phyloP scores from a whole-genome alignment of 164 flowering plant species.

The Chimonanthus praecox region DNA sequence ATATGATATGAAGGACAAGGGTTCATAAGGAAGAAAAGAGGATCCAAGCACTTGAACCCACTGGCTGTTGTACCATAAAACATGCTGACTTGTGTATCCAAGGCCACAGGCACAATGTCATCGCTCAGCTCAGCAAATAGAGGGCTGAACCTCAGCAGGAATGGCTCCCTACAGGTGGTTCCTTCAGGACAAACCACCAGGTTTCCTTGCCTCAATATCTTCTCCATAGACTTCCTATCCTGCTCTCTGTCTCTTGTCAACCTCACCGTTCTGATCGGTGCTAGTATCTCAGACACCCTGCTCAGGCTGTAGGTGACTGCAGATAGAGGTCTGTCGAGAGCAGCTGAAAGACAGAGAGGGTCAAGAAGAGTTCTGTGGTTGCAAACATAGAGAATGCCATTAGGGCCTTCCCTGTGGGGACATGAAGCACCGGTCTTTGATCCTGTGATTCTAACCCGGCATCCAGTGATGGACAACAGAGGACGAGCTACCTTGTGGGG shows the following conservation, averaged over 20 bases:
- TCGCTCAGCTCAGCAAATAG: constrained; percentile 35
- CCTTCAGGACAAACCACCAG: constrained; percentile 43
- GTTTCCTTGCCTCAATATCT: constrained; percentile 26
- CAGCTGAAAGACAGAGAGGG: constrained; percentile 26
- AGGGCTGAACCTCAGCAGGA: constrained; percentile 36
- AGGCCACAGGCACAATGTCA: constrained; percentile 34
- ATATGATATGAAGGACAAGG: constrained; percentile 24
- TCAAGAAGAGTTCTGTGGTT: constrained; percentile 54
- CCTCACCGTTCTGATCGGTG: constrained; percentile 31
- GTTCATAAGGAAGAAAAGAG: constrained; percentile 34
- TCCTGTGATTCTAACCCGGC: constrained; percentile 7
- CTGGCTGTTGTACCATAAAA: constrained; percentile 38
- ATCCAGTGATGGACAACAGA: constrained; percentile 22
- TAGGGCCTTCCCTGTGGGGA: constrained; percentile 4
- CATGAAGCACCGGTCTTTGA: neutral
- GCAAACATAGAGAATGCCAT: constrained; percentile 45
- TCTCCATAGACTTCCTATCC: constrained; percentile 26
- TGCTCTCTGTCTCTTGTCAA: constrained; percentile 26
- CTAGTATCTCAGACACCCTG: constrained; percentile 20
- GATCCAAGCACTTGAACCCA: constrained; percentile 37
- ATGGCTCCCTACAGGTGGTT: constrained; percentile 44
- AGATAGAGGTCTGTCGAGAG: constrained; percentile 16
- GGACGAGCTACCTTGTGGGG: constrained; percentile 24
- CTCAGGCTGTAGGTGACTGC: constrained; percentile 30
- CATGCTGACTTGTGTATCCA: constrained; percentile 22